Conservation (phyloP, 139 green algal species). For the Pseudopediastrum boryanum region DNA sequence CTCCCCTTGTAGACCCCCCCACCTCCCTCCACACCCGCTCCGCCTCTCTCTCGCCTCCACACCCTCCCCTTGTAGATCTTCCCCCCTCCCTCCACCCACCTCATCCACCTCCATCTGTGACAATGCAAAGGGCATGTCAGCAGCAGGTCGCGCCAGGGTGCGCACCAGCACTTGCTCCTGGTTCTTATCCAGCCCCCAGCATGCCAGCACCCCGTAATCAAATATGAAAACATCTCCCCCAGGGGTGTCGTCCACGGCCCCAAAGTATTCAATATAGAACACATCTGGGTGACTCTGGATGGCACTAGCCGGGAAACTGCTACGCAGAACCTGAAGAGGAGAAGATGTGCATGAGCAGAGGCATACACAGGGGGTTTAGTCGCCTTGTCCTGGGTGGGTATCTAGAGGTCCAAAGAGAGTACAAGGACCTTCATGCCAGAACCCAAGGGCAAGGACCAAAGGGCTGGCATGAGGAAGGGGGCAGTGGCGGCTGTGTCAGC, state of each 20-base stretch:
- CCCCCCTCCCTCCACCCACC: constrained; percentile 1
- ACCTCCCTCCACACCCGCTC: not conserved
- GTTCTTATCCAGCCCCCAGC: constrained; percentile 48
- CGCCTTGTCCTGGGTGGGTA: too few relatives aligned
- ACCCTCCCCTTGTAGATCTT: not conserved
- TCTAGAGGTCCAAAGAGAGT: too few relatives aligned
- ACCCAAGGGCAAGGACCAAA: too few relatives aligned
- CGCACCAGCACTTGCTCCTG: constrained; percentile 16
- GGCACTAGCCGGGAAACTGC: constrained; percentile 15
- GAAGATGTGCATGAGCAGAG: not conserved
- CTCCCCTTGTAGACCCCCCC: not conserved
- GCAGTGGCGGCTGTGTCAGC: too few relatives aligned
- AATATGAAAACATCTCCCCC: constrained; percentile 62
- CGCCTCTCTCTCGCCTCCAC: not conserved
- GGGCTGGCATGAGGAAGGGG: too few relatives aligned
- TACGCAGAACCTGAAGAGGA: constrained; percentile 30
- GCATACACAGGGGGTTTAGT: not conserved
- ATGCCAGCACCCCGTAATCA: constrained; percentile 64
- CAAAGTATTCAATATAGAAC: constrained; percentile 45
- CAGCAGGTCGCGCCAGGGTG: constrained; percentile 11
- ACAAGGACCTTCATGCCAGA: too few relatives aligned
- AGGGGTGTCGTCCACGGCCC: constrained; percentile 32
- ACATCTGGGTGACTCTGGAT: constrained; percentile 54
- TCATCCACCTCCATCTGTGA: constrained; percentile 30
- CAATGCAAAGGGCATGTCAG: not conserved